phyloP scores from a whole-genome alignment of 2,329 filamentous ascomycete genomes.

The Fusarium chuoi region DNA sequence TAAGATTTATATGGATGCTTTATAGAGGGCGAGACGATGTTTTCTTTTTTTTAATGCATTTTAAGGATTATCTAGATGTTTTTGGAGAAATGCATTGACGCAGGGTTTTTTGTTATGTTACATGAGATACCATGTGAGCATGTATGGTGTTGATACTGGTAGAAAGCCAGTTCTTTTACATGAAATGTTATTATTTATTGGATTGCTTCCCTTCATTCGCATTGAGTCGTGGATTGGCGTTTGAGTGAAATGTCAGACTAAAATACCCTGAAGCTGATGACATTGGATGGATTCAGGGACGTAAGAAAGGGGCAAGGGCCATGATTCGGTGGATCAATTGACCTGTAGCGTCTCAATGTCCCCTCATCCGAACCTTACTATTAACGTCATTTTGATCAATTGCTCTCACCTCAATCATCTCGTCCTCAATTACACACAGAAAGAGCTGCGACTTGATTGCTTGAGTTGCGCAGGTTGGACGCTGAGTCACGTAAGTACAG shows the following conservation, averaged over 20 bases:
- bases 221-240: not conserved
- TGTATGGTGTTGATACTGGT: not conserved
- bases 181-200: not conserved
- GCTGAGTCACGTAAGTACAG: not conserved
- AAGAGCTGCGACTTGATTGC: not conserved
- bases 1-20: constrained; percentile 21
- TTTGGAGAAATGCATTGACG: constrained; percentile 7
- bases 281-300: not conserved
- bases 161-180: not conserved
- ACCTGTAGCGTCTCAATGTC: not conserved
- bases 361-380: not conserved
- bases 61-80: constrained; percentile 20
- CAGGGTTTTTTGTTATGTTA: not conserved
- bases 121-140: constrained; percentile 11
- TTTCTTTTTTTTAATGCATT: constrained; percentile 1
- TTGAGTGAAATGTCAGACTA: not conserved
- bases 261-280: not conserved
- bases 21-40: constrained; percentile 13
- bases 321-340: constrained; percentile 9
- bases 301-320: not conserved
- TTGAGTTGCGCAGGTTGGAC: not conserved
- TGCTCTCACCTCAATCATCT: not conserved
- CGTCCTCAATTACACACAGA: not conserved
- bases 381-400: constrained; percentile 6
- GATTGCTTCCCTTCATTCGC: not conserved